Base-by-base conservation (phyloP, 257 asterid genomes). In the Solanum clarkiae region DNA sequence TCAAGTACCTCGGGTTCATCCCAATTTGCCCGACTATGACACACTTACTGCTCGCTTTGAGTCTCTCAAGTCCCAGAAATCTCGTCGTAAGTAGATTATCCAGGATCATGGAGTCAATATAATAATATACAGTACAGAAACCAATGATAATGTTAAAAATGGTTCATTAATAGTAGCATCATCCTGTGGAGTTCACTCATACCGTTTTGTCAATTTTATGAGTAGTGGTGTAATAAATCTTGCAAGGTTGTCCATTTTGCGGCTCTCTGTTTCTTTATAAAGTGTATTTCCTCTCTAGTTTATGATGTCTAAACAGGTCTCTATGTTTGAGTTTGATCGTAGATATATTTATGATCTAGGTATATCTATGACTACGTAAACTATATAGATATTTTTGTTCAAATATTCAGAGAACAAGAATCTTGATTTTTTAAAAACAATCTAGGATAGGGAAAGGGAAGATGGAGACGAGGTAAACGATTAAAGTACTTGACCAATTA, bases 21-120 rank as follows among this genome's bases (percentile, higher is more conserved):
- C 97, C 60, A 97, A 92, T 83, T 84, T 97, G 89, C 99, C 99
- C 0, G 98, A 95, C 81, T 95, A 95, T 29, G 98, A 96, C 12
- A 22, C 91, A 8, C 91, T 97, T 56, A 90, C 99, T 85, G 97
- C 98, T 83, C 97, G 99, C 80, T 97, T 97, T 32, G 98, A 95
- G 89, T 93, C 99, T 85, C 96, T 95, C 57, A 97, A 94, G 84
- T 89, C 92, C 85, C 91, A 84, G 84, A 92, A 93, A 85, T 75
- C 24, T 79, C 83, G 80, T 18, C 75, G 60, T 16, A 7, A 8
- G 20, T 79, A 79, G 83, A 79, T 26, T 12, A 26, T 53, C 36
- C 83, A 51, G 29, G 49, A 55, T 18, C 79, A 45, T 66, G 56
- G 47, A 45, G 71, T 62, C 26, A 60, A 82, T 62, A 82, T 42